These are phyloP conservation scores for Leishmania lainsoni DNA, from an alignment of 208 protist species.

Conservation along the genomic window DNA sequence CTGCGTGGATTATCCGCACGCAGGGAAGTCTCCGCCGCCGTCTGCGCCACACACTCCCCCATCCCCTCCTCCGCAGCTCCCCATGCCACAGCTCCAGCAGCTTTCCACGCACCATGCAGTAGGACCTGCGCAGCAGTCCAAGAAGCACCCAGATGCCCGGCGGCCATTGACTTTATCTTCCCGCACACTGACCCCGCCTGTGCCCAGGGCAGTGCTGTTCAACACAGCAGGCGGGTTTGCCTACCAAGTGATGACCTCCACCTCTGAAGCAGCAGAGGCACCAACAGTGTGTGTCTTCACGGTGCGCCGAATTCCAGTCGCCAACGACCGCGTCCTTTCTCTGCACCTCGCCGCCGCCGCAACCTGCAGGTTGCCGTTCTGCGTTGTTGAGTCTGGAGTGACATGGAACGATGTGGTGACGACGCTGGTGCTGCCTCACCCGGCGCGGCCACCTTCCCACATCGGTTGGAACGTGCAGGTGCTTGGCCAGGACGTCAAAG, in stretches of 20 bases:
- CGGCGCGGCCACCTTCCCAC: background rate
- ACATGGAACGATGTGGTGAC: conserved; percentile 31
- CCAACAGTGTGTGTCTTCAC: conserved; percentile 20
- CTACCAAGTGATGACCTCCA: conserved; percentile 22
- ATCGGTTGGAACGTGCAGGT: conserved; percentile 34
- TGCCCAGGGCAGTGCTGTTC: conserved; percentile 25
- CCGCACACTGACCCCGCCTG: conserved; percentile 5
- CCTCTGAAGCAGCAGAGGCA: background rate
- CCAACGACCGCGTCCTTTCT: conserved; percentile 1
- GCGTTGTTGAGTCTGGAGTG: conserved; percentile 15
- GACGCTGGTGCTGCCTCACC: conserved; percentile 9
- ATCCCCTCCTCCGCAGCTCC: background rate
- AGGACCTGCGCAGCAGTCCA: background rate
- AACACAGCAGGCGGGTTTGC: conserved; percentile 15
- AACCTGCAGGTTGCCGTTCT: conserved; percentile 20
- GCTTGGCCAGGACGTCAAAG: conserved; percentile 18
- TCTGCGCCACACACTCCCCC: background rate
- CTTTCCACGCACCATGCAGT: conserved; percentile 3
- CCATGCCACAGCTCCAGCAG: conserved; percentile 27
- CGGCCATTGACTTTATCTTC: background rate
- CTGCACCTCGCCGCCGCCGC: conserved; percentile 16
- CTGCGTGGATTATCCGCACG: background rate
- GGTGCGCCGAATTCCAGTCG: conserved; percentile 17
- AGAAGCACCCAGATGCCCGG: background rate
- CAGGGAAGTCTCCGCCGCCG: background rate